Conservation (phyloP, 2,329 filamentous ascomycete genomes). For the Microcera coccophila region DNA sequence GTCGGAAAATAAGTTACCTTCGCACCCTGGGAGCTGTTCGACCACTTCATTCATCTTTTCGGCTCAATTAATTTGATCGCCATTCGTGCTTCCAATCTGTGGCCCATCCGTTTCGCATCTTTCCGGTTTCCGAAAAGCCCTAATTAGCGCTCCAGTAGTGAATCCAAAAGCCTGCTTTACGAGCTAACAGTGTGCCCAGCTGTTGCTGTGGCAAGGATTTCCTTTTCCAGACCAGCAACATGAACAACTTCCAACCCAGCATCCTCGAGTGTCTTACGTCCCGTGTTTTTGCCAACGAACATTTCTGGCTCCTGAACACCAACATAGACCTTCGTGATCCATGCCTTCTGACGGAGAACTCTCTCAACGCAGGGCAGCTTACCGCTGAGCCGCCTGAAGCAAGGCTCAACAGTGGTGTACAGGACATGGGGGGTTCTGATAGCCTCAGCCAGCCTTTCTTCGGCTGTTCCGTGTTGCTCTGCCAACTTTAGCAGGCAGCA, state of each 20-base stretch:
- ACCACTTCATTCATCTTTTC: too few relatives aligned
- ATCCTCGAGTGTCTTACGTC: slow-evolving; percentile 63
- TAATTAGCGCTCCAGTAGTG: neutral
- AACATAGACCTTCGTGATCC: slow-evolving; percentile 75
- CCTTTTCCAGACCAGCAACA: slow-evolving; percentile 70
- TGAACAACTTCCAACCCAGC: slow-evolving; percentile 71
- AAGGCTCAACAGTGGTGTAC: slow-evolving; percentile 93
- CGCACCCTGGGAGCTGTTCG: too few relatives aligned
- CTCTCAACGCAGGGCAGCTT: slow-evolving; percentile 76
- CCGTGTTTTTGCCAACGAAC: slow-evolving; percentile 80
- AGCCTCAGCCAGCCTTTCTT: slow-evolving; percentile 50
- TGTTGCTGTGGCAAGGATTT: slow-evolving; percentile 78
- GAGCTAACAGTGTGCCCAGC: slow-evolving; percentile 60
- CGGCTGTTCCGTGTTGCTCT: slow-evolving; percentile 42
- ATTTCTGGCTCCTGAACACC: slow-evolving; percentile 86
- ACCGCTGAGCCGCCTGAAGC: slow-evolving; percentile 67
- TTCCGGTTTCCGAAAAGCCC: neutral
- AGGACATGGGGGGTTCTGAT: slow-evolving; percentile 45
- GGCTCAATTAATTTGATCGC: too few relatives aligned
- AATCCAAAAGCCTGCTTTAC: slow-evolving; percentile 1
- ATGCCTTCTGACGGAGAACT: slow-evolving; percentile 59
- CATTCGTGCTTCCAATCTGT: too few relatives aligned
- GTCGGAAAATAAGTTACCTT: too few relatives aligned
- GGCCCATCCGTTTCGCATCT: too few relatives aligned
- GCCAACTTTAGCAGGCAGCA: slow-evolving; percentile 78